phyloP scores from a whole-genome alignment of 2,329 filamentous ascomycete species.

The Neurospora sp. region DNA sequence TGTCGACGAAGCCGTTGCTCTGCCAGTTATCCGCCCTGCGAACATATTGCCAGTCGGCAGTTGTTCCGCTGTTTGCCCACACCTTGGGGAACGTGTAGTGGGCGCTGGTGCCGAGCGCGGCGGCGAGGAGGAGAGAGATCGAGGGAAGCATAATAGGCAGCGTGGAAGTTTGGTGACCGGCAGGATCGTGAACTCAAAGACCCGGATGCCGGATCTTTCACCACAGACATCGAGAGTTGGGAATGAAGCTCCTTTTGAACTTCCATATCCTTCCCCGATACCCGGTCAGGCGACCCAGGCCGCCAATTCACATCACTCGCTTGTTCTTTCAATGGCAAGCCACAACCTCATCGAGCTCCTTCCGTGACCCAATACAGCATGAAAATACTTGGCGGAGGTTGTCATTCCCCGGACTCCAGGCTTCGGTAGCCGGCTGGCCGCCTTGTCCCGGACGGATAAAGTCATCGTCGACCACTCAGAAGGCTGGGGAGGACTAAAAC shows the following conservation, averaged over 20 bases:
- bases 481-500: not conserved
- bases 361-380: slow-evolving; percentile 6
- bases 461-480: slow-evolving; percentile 8
- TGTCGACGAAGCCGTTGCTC: slow-evolving; percentile 37
- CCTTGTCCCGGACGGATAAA: slow-evolving; percentile 16
- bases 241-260: not conserved
- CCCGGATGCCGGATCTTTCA: not conserved
- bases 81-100: slow-evolving; percentile 30
- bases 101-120: slow-evolving; percentile 14
- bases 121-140: slow-evolving; percentile 8
- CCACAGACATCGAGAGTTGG: not conserved
- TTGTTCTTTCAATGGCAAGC: not conserved
- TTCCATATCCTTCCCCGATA: not conserved
- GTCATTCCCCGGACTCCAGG: slow-evolving; percentile 8
- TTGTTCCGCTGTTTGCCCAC: slow-evolving; percentile 12
- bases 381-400: slow-evolving; percentile 9
- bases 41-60: slow-evolving; percentile 35
- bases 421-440: slow-evolving; percentile 9
- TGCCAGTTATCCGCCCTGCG: slow-evolving; percentile 40
- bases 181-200: not conserved
- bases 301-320: not conserved
- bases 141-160: slow-evolving; percentile 11
- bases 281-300: not conserved
- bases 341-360: slow-evolving; percentile 5
- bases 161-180: not conserved